phyloP scores from a whole-genome alignment of 2,329 filamentous ascomycete genomes.

The Escovopsis sp. region DNA sequence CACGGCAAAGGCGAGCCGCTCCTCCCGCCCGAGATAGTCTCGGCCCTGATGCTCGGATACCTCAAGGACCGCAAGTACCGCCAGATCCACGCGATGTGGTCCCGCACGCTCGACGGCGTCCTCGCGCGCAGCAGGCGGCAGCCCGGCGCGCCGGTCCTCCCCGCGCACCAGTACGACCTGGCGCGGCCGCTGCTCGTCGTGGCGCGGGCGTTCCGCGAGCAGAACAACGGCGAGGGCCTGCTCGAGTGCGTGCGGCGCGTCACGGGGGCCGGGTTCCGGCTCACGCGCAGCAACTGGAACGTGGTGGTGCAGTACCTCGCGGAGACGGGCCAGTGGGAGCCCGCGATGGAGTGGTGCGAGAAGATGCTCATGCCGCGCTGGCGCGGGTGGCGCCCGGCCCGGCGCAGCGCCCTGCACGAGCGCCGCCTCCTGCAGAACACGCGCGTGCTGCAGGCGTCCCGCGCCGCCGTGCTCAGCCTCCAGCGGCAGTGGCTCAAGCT shows the following conservation, averaged over 20 bases:
- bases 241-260: constrained; percentile 39
- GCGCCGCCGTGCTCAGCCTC: constrained; percentile 31
- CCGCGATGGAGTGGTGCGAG: constrained; percentile 66
- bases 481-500: constrained; percentile 36
- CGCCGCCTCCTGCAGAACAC: constrained; percentile 24
- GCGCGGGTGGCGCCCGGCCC: constrained; percentile 48
- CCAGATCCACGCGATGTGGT: constrained; percentile 53
- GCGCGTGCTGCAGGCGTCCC: constrained; percentile 17
- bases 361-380: constrained; percentile 63
- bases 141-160: constrained; percentile 20
- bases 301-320: constrained; percentile 56
- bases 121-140: constrained; percentile 18
- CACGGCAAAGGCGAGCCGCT: constrained; percentile 20
- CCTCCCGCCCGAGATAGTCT: constrained; percentile 41
- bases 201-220: constrained; percentile 27
- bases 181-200: constrained; percentile 35
- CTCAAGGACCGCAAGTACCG: constrained; percentile 41
- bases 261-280: constrained; percentile 49
- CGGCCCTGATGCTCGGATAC: constrained; percentile 54
- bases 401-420: constrained; percentile 15
- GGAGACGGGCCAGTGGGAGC: constrained; percentile 38
- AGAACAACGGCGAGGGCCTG: constrained; percentile 31
- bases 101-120: constrained; percentile 40
- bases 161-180: constrained; percentile 38
- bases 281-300: constrained; percentile 74